Base-by-base conservation (phyloP, 495 filamentous ascomycete species). In the Clohesyomyces aquaticus region DNA sequence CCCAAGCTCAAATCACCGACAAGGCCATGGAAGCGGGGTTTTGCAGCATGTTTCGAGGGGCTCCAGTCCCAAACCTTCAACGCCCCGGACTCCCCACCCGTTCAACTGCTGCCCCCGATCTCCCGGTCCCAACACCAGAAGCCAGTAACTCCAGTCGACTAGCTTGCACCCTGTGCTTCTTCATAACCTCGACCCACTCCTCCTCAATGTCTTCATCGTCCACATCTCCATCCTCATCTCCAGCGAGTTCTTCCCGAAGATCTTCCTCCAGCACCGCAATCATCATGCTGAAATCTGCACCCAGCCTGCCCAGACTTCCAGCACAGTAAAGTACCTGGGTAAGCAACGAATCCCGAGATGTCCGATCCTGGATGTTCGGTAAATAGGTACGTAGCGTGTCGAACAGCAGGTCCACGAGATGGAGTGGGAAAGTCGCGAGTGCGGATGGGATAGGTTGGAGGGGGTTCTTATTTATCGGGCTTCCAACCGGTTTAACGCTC, bases 311-410 rank as follows among this genome's bases (percentile, higher is more conserved):
- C 62, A 99, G 77, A 77, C 92, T 96, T 18, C 92, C 91, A 1
- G 93, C 92, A 67, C 93, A 97, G 77, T 98, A 99, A 19, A 98
- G 80, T 1, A 98, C 89, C 72, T 99, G 95, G 0, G 93, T 99
- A 1, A 98, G 77, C 57, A 99, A 77, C 70, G 90, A 94, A 66
- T 99, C 95, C 45, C 82, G 81, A 0, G 88, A 87, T 42, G 85
- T 83, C 43, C 86, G 86, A 70, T 98, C 93, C 66, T 83, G 82
- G 16, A 99, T 85, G 58, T 89, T 93, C 0, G 91, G 89, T 4
- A 98, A 79, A 76, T 98, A 98, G 18, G 75, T 75, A 59, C 85
- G 81, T 43, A 99, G 79, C 0, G 91, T 95, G 47, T 88, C 85
- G 22, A 87, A 85, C 50, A 99, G 79, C 70, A 96, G 82, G 22